phyloP scores from a whole-genome alignment of 2,329 filamentous ascomycete genomes.

The Phyllosticta paracitricarpa region DNA sequence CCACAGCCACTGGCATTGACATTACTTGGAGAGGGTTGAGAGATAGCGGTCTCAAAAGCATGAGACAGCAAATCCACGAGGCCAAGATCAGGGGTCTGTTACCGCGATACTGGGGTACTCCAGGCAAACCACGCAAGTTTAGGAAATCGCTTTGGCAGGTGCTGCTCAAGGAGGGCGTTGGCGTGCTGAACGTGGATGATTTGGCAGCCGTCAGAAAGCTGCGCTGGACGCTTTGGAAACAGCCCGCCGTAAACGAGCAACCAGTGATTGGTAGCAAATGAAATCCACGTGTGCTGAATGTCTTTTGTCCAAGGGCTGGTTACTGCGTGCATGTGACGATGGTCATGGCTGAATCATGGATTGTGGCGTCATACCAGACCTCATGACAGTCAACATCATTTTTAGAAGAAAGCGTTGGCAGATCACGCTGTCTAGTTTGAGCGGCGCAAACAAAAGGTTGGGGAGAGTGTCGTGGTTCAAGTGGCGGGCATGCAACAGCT shows the following conservation, averaged over 20 bases:
- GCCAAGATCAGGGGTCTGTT: conserved; percentile 15
- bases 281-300: background rate
- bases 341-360: background rate
- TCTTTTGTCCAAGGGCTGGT: background rate
- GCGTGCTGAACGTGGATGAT: conserved; percentile 19
- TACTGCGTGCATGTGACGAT: background rate
- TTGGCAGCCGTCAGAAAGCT: background rate
- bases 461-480: background rate
- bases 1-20: conserved; percentile 15
- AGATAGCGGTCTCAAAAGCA: background rate
- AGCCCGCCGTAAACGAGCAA: background rate
- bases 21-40: background rate
- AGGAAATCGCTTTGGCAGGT: conserved; percentile 17
- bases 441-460: background rate
- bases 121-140: conserved; percentile 17
- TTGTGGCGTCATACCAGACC: background rate
- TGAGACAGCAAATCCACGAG: conserved; percentile 17
- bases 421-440: background rate
- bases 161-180: conserved; percentile 15
- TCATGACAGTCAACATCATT: background rate
- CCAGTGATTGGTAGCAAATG: background rate
- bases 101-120: conserved; percentile 20
- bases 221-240: background rate
- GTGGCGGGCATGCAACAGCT: background rate
- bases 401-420: background rate